Evolutionary conservation across 2,329 filamentous ascomycete genomes (phyloP).

Genomic region (Hirsutella minnesotensis): DNA sequence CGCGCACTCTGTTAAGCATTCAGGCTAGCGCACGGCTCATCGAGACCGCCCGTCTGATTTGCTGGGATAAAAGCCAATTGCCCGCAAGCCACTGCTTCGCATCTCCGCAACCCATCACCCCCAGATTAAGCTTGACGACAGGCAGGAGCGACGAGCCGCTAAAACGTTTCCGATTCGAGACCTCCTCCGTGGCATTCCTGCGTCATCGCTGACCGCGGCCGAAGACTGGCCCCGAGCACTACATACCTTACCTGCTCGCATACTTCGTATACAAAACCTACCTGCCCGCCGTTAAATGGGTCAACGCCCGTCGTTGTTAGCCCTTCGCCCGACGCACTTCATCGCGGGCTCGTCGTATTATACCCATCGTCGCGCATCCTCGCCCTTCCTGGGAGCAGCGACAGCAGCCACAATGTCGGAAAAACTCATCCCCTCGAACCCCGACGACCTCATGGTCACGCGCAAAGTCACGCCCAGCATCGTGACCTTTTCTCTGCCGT

Average conservation of each 20-base stretch:
- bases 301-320: neutral
- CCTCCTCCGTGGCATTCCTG: neutral
- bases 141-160: too few species aligned
- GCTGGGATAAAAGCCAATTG: too few species aligned
- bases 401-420: constrained; percentile 35
- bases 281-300: neutral
- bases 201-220: neutral
- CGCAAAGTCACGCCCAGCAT: constrained; percentile 71
- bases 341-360: neutral
- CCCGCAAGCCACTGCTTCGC: too few species aligned
- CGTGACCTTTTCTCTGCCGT: constrained; percentile 71
- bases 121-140: too few species aligned
- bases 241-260: too few species aligned
- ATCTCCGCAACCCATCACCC: too few species aligned
- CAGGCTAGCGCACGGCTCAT: too few species aligned
- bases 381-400: neutral
- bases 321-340: neutral
- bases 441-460: constrained; percentile 79
- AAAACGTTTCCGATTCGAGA: neutral
- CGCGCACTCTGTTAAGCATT: too few species aligned
- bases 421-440: constrained; percentile 57
- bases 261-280: neutral
- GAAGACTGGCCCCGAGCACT: too few species aligned
- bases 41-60: too few species aligned
- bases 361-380: neutral